Evolutionary conservation across 192 early-diverging fungal species (phyloP), one percentile per base, ranked within the genome.

Genomic region (Lobosporangium transversale): DNA sequence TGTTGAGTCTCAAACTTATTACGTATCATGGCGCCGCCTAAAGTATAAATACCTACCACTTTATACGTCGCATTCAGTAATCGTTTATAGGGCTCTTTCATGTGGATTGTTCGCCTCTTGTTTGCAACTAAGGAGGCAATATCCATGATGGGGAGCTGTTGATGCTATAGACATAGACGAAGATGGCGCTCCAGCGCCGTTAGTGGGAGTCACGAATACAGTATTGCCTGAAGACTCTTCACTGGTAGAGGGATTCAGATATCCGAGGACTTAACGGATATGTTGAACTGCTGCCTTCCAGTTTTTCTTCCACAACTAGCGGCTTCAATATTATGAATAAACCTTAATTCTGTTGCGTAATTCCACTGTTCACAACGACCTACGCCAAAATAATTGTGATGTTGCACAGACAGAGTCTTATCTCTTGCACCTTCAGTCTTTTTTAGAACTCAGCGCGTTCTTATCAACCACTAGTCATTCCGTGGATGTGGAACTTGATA

Each of bases 401-500:
- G n/a, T 48, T 48, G 45, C 45, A n/a, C 45, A n/a, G 45, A 48
- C 45, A 48, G n/a, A 15, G 45, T 48, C 45, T 48, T n/a, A 48
- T n/a, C 45, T 48, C 45, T 15, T 18, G 45, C 45, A 48, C 20
- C 45, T 48, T 48, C 45, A 48, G n/a, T n/a, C 45, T n/a, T n/a
- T 48, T 48, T n/a, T n/a, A 48, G 45, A 48, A 48, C 45, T 48
- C 45, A 15, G 45, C 9, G 45, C 45, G 45, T 48, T 48, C 45
- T 48, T n/a, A 42, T 26, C 12, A 23, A 37, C 54, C 12, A 21
- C 36, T 21, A 57, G 54, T 23, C 54, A 57, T 57, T 57, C 54
- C 54, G 54, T 20, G 36, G 54, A 57, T 24, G 54, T 8, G 20
- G 54, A 57, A 20, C 54, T 57, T 57, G 54, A 15, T 57, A 57